Evolutionary conservation across 179 eudicot genomes (phyloP).

Genomic region (Carnegiea gigantea): DNA sequence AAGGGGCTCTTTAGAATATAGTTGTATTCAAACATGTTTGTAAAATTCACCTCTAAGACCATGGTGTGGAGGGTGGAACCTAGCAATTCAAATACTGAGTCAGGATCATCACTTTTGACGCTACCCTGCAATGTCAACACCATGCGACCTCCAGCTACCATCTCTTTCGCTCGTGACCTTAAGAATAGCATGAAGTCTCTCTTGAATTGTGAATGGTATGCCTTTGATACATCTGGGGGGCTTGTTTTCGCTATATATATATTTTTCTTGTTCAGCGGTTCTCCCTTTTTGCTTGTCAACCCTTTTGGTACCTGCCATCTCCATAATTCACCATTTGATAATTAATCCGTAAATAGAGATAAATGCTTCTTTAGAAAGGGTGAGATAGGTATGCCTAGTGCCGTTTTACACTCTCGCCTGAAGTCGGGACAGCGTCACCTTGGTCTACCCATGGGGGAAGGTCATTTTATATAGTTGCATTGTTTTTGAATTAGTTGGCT

Average conservation of each 20-base stretch:
- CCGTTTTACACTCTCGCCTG: not conserved
- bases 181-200: constrained; percentile 47
- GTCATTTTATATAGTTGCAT: too few relatives aligned
- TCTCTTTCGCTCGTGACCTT: constrained; percentile 49
- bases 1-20: not conserved
- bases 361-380: not conserved
- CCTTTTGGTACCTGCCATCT: constrained; percentile 34
- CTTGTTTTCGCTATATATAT: constrained; percentile 49
- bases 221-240: constrained; percentile 33
- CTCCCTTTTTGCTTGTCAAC: constrained; percentile 25
- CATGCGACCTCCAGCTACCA: constrained; percentile 56
- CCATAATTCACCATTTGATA: not conserved
- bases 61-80: constrained; percentile 42
- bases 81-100: constrained; percentile 34
- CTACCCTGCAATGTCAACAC: constrained; percentile 46
- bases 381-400: not conserved
- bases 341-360: too few relatives aligned
- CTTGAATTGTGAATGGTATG: constrained; percentile 50
- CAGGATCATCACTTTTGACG: constrained; percentile 29
- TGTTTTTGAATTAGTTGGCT: too few relatives aligned
- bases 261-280: constrained; percentile 43
- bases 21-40: not conserved
- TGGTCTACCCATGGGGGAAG: too few relatives aligned
- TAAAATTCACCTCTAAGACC: constrained; percentile 47
- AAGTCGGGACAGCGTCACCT: not conserved